Evolutionary conservation across 768 basidiomycete genomes (phyloP), one percentile per base, ranked within the genome.

Genomic region (Austroboletus eburneus): DNA sequence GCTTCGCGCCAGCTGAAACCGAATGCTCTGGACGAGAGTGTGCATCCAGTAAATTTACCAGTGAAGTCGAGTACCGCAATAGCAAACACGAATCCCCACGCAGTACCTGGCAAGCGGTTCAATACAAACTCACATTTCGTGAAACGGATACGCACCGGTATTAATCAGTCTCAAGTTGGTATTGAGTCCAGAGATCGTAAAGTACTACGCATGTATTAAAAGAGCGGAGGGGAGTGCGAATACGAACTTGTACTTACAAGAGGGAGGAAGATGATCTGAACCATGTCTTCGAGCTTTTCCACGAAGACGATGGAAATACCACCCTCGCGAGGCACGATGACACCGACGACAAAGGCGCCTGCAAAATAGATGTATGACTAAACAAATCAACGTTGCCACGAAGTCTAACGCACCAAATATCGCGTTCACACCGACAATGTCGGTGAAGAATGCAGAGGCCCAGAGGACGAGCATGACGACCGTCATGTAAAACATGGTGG

Each of bases 221-320:
- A 6, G 24, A 48, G 25, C 16, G 7, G 7, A n/a, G 17, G 18
- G 4, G 9, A 7, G 17, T 2, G 7, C 39, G 29, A 29, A 7
- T 17, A 18, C 8, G 14, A 1, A n/a, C 30, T 7, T 21, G n/a
- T 13, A 54, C 85, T 59, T 52, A 90, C 88, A 32, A 95, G 68
- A 13, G 93, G 93, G 9, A 97, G 67, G 69, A 96, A 94, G 35
- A 95, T 82, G 49, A 94, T 84, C 0, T 89, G 71, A 3, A 94
- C 88, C 78, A 95, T 83, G 67, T 97, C 95, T 68, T 99, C 96
- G 24, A 98, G 71, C 64, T 95, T 97, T 58, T 95, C 91, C 0
- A 90, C 91, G 23, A 98, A 71, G 0, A 82, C 73, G 36, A 93
- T 89, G 3, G 87, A 81, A 36, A 98, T 79, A 1, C 85, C 85